Evolutionary conservation across 306 rosid species (phyloP).

Genomic region (Prunus fruticosa): DNA sequence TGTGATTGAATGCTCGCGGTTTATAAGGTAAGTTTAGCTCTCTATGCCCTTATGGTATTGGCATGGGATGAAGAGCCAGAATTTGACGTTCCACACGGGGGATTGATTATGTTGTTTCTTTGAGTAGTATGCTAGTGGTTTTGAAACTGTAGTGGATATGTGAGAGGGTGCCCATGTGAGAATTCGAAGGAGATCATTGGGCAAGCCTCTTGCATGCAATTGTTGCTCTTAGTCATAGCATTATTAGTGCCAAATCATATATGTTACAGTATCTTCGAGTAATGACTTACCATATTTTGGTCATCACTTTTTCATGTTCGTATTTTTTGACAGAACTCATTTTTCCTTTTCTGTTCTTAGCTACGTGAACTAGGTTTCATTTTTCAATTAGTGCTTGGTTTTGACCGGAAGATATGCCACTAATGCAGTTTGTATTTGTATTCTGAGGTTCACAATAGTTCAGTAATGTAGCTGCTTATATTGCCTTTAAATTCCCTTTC

Average conservation of each 20-base stretch:
- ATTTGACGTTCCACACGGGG: constrained; percentile 21
- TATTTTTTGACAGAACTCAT: constrained; percentile 1
- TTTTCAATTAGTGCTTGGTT: background rate
- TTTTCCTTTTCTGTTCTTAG: constrained; percentile 20
- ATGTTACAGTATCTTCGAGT: background rate
- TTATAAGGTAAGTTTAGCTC: constrained; percentile 26
- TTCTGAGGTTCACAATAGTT: background rate
- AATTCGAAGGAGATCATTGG: constrained; percentile 43
- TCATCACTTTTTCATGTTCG: background rate
- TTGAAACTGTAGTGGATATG: constrained; percentile 25
- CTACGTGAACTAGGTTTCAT: constrained; percentile 5
- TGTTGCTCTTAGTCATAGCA: constrained; percentile 21
- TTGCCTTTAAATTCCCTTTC: background rate
- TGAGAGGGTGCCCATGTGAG: constrained; percentile 16
- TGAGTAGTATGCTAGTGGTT: constrained; percentile 30
- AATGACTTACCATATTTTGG: constrained; percentile 8
- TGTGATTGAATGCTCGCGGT: constrained; percentile 44
- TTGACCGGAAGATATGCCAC: background rate
- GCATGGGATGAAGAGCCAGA: constrained; percentile 33
- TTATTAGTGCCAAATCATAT: constrained; percentile 9
- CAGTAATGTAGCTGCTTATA: background rate
- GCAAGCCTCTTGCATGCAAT: constrained; percentile 39
- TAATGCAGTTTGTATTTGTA: background rate
- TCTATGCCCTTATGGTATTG: constrained; percentile 25
- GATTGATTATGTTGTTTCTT: constrained; percentile 27